A percentile compares a stretch with the other conserved stretches of the same genome.
phyloP scores from a whole-genome alignment of 73 alveolate genomes.

The Blepharisma stoltei region DNA sequence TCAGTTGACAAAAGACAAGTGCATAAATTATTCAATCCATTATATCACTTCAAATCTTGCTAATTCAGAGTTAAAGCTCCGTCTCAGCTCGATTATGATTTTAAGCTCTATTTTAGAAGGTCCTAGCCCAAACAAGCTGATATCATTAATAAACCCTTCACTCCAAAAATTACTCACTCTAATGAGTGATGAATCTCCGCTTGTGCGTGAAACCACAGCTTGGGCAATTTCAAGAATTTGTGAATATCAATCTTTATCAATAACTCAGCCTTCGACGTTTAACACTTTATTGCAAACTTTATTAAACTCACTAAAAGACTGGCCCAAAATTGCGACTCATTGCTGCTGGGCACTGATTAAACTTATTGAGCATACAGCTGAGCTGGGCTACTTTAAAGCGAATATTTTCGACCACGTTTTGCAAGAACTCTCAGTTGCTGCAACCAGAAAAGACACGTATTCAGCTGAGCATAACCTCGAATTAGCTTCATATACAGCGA shows the following conservation, averaged over 20 bases:
- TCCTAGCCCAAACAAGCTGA: neutral
- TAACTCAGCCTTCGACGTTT: too few relatives aligned
- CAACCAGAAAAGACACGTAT: too few relatives aligned
- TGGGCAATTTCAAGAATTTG: neutral
- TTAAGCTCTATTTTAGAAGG: conserved; percentile 7
- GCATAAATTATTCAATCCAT: neutral
- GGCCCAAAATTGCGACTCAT: too few relatives aligned
- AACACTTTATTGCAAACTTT: too few relatives aligned
- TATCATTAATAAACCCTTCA: neutral
- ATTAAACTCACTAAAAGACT: too few relatives aligned
- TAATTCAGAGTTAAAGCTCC: neutral
- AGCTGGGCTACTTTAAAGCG: too few relatives aligned
- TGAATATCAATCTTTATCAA: neutral
- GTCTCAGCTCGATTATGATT: neutral
- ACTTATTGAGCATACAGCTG: too few relatives aligned
- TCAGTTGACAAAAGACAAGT: neutral
- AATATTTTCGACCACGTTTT: too few relatives aligned
- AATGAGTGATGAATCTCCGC: neutral
- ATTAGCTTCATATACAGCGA: too few relatives aligned
- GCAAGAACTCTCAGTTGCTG: too few relatives aligned
- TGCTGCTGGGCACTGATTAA: too few relatives aligned
- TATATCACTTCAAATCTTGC: neutral
- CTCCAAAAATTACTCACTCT: neutral
- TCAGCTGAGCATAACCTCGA: too few relatives aligned
- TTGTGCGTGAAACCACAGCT: neutral